Base-by-base conservation (phyloP, 2,329 filamentous ascomycete genomes). In the Ophiostoma sp. region DNA sequence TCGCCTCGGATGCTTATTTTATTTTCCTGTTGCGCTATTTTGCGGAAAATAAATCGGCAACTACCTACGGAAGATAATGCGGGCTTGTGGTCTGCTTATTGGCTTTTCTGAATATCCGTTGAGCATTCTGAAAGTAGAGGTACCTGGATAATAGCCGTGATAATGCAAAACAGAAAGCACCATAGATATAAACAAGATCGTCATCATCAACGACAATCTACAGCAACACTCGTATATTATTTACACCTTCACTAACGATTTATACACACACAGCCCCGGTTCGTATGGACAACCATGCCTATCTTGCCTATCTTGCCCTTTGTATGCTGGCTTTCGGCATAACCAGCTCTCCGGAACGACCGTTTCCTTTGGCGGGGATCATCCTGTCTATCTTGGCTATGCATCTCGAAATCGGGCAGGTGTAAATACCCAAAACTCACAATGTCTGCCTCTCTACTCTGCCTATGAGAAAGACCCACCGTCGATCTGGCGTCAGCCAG, bases 21-120 rank as follows among this genome's bases (percentile, higher is more conserved):
- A 63, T 63, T 63, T 63, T 63, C 60, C 60, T 63, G 40, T 16
- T 63, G 60, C 60, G 60, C 16, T 63, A 63, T 63, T 63, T 63
- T 63, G 60, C 60, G 60, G 60, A 63, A 18, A 63, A 63, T 63
- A 63, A 63, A 63, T 63, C 38, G 16, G 60, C 60, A 16, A 18
- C 60, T 42, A 63, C 18, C 60, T 18, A 42, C 60, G 40, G 60
- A 44, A 63, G 16, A 42, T 18, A n/a, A 3, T 11, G 40, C 60
- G 38, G 60, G 27, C 16, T 6, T 44, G n/a, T 42, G 42, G 60
- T 41, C 40, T 42, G 9, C 27, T 63, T 42, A 42, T 5, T 60
- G n/a, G 11, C 11, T 42, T 18, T 44, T 27, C 2, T 18, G 60
- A n/a, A 42, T 14, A 40, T 62, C 58, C 36, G 58, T 12, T 5